Conservation (phyloP, 441 rosid species). For the Corymbia citriodora region DNA sequence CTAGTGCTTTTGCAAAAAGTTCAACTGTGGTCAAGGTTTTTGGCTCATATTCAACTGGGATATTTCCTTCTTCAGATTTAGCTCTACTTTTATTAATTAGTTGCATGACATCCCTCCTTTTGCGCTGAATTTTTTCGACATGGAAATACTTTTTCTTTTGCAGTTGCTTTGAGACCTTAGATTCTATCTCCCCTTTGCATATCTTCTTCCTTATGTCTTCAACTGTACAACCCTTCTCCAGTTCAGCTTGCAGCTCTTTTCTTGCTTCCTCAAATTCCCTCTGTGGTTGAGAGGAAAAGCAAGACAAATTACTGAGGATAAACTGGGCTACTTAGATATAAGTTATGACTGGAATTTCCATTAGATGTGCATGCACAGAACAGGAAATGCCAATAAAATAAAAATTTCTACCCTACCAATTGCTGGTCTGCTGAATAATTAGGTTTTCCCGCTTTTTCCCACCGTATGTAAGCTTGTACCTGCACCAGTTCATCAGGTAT, state of each 20-base stretch:
- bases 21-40: slow-evolving; percentile 57
- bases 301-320: neutral
- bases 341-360: neutral
- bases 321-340: neutral
- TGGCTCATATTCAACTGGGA: slow-evolving; percentile 30
- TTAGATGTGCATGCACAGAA: neutral
- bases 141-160: slow-evolving; percentile 34
- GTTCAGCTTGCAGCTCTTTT: slow-evolving; percentile 53
- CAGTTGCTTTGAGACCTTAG: slow-evolving; percentile 50
- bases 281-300: slow-evolving; percentile 16
- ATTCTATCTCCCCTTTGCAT: slow-evolving; percentile 46
- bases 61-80: slow-evolving; percentile 25
- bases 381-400: neutral
- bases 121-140: slow-evolving; percentile 69
- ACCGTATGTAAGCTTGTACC: slow-evolving; percentile 56
- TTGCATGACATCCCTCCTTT: slow-evolving; percentile 61
- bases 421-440: slow-evolving; percentile 52
- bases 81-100: slow-evolving; percentile 46
- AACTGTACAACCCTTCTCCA: slow-evolving; percentile 48
- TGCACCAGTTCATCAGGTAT: slow-evolving; percentile 63
- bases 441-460: slow-evolving; percentile 86
- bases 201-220: slow-evolving; percentile 55
- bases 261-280: slow-evolving; percentile 74
- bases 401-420: slow-evolving; percentile 33
- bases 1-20: slow-evolving; percentile 52